Evolutionary conservation across 805 yeast species (phyloP), one percentile per base, ranked within the genome.

Genomic region (Metschnikowia sp.): DNA sequence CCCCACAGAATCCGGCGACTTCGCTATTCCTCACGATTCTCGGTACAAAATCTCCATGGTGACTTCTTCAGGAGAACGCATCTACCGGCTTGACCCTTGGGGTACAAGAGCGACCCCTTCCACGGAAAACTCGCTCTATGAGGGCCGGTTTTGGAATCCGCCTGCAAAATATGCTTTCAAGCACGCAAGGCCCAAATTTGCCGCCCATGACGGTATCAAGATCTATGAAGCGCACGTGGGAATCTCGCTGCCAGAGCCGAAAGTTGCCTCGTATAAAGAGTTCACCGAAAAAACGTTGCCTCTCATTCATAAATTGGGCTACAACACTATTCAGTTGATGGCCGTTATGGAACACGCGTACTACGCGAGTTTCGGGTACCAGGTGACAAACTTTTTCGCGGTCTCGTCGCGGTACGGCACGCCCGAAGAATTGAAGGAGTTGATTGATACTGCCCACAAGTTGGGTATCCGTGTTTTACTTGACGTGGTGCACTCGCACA

Each of bases 301-400:
- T n/a, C 76, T 84, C 39, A 88, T 92, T 56, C 82, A 82, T 56
- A 80, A 84, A 52, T 75, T 91, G 50, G 97, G 97, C 33, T 92
- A 92, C 66, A 89, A 94, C 65, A 83, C 96, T 4, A 86, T 92
- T 58, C 99, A 92, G 69, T 75, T 92, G 61, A 92, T 92, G 99
- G 97, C 99, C 0, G 79, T 92, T 38, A 92, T 92, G 99, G 99
- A 92, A 68, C 99, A 92, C 65, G 98, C 99, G 1, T 92, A 92
- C 64, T 92, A 92, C 65, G 99, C 97, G 1, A 88, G 96, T 2
- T 92, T 92, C 64, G 99, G 99, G n/a, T 92, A 92, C 65, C 99
- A 92, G 66, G 83, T 92, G 28, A 91, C 98, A 19, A 87, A 85
- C 50, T 94, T 92, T 64, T 92, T 87, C 64, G 97, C 98, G 2